Conservation (phyloP, 2,329 filamentous ascomycete species). For the Septoria petroselini region DNA sequence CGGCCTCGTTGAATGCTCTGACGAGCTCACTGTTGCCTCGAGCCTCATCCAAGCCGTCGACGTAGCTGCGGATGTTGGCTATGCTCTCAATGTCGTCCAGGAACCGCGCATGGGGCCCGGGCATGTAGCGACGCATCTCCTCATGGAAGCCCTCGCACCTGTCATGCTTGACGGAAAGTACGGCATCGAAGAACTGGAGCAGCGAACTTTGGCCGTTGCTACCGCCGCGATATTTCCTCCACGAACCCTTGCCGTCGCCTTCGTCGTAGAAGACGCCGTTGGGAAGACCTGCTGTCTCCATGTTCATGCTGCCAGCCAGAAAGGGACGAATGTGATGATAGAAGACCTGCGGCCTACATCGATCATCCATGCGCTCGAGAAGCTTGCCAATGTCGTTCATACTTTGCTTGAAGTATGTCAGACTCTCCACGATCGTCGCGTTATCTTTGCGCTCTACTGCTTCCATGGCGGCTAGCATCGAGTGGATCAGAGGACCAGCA, state of each 20-base stretch:
- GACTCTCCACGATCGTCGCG: conserved; percentile 39
- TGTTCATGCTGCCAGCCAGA: conserved; percentile 54
- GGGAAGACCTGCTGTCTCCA: conserved; percentile 51
- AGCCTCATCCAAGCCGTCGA: conserved; percentile 35
- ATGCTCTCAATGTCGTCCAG: conserved; percentile 46
- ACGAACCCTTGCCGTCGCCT: conserved; percentile 48
- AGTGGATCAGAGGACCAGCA: conserved; percentile 47
- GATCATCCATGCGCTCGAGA: conserved; percentile 52
- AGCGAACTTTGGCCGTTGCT: conserved; percentile 57
- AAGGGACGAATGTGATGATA: conserved; percentile 54
- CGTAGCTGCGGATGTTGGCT: conserved; percentile 48
- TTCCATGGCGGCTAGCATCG: conserved; percentile 49
- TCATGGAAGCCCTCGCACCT: conserved; percentile 24
- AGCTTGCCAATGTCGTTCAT: conserved; percentile 44
- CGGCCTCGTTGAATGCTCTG: conserved; percentile 48
- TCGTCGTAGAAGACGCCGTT: conserved; percentile 54
- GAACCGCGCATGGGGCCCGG: conserved; percentile 52
- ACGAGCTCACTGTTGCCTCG: conserved; percentile 36
- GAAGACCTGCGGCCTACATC: conserved; percentile 49
- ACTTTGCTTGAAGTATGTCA: conserved; percentile 43
- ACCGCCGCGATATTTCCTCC: conserved; percentile 52
- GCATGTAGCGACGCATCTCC: conserved; percentile 57
- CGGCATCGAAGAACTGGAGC: conserved; percentile 54
- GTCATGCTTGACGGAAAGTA: conserved; percentile 50
- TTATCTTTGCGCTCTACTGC: conserved; percentile 43